Base-by-base conservation (phyloP, 2,329 filamentous ascomycete species). In the Clonostachys rhizophaga region DNA sequence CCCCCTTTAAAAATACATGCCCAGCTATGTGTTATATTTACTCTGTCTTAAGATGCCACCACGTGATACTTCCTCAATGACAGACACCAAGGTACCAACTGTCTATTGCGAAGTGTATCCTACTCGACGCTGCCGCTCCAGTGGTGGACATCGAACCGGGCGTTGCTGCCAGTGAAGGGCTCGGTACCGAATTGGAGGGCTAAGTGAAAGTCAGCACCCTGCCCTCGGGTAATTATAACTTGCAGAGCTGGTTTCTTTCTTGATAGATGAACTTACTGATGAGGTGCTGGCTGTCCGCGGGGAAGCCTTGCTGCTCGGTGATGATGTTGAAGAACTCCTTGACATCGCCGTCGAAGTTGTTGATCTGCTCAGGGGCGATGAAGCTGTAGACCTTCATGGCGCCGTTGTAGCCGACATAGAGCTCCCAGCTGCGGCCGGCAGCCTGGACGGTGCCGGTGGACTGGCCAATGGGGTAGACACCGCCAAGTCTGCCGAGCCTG, bases 371-470 rank as follows among this genome's bases (percentile, higher is more conserved):
- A 34, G 55, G 48, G 13, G 59, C 64, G 49, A 67, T 58, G 50
- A 66, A 86, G 58, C 74, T 79, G 67, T 75, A 86, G n/a, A 86
- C 82, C 8, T 72, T 77, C 61, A 72, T 84, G 47, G 62, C 58
- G 41, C 78, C 77, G 55, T 85, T 84, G 34, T 60, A 64, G 18
- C 83, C 83, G 48, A 69, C 70, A 64, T 74, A 85, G 43, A 86
- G 66, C 46, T 78, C 71, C 73, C 76, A 86, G 34, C 55, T 63
- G 35, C 67, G 60, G 42, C 77, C 79, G 37, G 62, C 77, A 48
- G 86, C 68, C 12, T 68, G 78, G 12, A 74, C 67, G 1, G 71
- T 80, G 4, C 74, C 78, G 52, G 84, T 69, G 6, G 77, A 50
- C 11, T 39, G n/a, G n/a, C 55, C 55, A 24, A 58, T 53, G 40